A percentile compares a stretch with the other conserved stretches of the same genome.
Evolutionary conservation across 1,284 basidiomycete genomes (phyloP).

Genomic region (Sporisorium graminicola): DNA sequence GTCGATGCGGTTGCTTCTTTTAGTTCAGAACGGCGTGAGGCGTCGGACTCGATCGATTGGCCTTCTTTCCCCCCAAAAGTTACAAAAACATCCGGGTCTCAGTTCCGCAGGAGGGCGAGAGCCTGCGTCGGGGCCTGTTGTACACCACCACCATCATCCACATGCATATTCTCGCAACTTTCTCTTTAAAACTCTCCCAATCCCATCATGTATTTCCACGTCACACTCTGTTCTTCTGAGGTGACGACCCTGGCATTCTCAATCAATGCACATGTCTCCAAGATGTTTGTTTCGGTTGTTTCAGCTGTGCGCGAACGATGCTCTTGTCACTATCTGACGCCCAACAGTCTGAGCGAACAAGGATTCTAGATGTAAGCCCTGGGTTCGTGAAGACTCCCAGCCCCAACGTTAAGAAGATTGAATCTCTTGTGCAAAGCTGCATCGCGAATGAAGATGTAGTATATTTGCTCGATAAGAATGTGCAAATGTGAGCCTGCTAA

Average conservation of each 20-base stretch:
- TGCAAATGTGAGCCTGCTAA: not conserved
- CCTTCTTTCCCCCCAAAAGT: conserved; percentile 6
- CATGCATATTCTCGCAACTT: conserved; percentile 29
- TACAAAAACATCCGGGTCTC: conserved; percentile 24
- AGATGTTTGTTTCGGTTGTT: not conserved
- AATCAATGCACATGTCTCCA: conserved; percentile 44
- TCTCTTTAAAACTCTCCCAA: conserved; percentile 7
- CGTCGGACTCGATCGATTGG: not conserved
- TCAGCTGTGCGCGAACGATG: not conserved
- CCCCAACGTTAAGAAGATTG: not conserved
- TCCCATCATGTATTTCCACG: conserved; percentile 36
- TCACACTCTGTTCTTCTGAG: conserved; percentile 28
- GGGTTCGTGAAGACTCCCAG: not conserved
- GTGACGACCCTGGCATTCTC: conserved; percentile 34
- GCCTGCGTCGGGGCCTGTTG: conserved; percentile 36
- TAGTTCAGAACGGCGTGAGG: not conserved
- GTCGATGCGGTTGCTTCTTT: not conserved
- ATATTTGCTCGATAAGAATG: not conserved
- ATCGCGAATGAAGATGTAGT: not conserved
- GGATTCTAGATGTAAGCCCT: not conserved
- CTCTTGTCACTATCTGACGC: not conserved
- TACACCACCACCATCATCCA: conserved; percentile 22
- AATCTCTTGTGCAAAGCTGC: not conserved
- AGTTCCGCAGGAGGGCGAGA: conserved; percentile 44
- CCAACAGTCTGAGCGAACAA: not conserved